phyloP scores from a whole-genome alignment of 495 filamentous ascomycete genomes.

The Podospora pseudocomata region DNA sequence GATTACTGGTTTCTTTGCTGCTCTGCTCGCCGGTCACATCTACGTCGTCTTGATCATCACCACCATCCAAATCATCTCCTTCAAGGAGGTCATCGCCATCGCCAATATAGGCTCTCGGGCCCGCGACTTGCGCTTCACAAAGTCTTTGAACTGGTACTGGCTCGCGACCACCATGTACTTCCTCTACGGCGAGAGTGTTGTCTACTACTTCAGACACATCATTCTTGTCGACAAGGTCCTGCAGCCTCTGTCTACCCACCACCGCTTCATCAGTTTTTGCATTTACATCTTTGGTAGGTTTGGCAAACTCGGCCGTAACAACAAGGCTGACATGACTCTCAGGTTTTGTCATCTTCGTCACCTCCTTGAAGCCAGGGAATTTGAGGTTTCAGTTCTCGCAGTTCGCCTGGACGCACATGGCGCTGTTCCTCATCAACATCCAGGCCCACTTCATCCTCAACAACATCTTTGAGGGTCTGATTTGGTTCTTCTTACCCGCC shows the following conservation, averaged over 20 bases:
- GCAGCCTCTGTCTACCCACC: constrained; percentile 90
- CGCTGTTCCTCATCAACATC: constrained; percentile 93
- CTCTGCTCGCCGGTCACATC: constrained; percentile 92
- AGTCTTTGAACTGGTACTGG: constrained; percentile 98
- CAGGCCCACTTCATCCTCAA: constrained; percentile 99
- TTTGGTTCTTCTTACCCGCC: constrained; percentile 99
- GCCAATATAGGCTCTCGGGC: constrained; percentile 89
- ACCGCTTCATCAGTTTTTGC: constrained; percentile 97
- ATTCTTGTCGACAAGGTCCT: constrained; percentile 91
- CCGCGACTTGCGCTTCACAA: constrained; percentile 88
- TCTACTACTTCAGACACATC: constrained; percentile 99
- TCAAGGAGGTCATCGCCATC: constrained; percentile 99
- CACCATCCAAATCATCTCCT: constrained; percentile 90
- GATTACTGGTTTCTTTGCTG: constrained; percentile 88
- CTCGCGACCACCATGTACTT: constrained; percentile 99
- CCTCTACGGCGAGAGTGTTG: constrained; percentile 95
- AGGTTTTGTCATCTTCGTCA: constrained; percentile 99
- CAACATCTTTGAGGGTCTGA: constrained; percentile 99
- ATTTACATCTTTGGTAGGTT: constrained; percentile 90
- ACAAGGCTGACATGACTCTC: background rate
- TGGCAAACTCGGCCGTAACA: background rate
- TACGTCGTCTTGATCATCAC: constrained; percentile 93
- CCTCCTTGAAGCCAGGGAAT: constrained; percentile 89
- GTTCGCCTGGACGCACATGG: constrained; percentile 99
- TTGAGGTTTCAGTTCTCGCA: constrained; percentile 98